phyloP scores from a whole-genome alignment of 2,329 filamentous ascomycete species.

The Alternaria incomplexa region DNA sequence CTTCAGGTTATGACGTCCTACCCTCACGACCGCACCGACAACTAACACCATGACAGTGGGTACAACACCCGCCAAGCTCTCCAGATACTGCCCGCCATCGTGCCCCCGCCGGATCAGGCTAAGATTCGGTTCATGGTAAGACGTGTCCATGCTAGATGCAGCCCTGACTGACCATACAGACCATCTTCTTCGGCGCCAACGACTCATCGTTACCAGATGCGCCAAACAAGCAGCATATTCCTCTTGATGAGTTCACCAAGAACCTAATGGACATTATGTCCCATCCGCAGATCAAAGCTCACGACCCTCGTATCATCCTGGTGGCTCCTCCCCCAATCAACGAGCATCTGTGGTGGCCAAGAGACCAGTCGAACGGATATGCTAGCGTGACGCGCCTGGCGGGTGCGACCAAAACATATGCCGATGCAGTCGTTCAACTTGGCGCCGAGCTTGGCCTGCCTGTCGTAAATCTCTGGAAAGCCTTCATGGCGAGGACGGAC shows the following conservation, averaged over 20 bases:
- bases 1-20: conserved; percentile 59
- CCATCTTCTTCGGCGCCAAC: conserved; percentile 87
- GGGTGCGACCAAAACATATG: conserved; percentile 67
- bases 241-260: conserved; percentile 73
- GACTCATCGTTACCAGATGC: conserved; percentile 75
- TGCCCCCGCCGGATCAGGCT: conserved; percentile 68
- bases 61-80: conserved; percentile 83
- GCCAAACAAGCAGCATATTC: conserved; percentile 74
- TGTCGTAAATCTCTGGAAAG: conserved; percentile 80
- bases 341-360: conserved; percentile 69
- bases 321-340: conserved; percentile 85
- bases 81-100: conserved; percentile 70
- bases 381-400: conserved; percentile 59
- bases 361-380: conserved; percentile 49
- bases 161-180: conserved; percentile 53
- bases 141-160: neutral
- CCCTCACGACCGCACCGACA: neutral
- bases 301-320: conserved; percentile 75
- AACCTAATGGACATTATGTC: conserved; percentile 76
- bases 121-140: conserved; percentile 71
- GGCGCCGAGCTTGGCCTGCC: conserved; percentile 63
- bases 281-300: conserved; percentile 72
- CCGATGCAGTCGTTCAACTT: conserved; percentile 68
- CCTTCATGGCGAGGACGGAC: conserved; percentile 71
- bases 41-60: conserved; percentile 58